Base-by-base conservation (phyloP, 805 yeast species). In the Jamesozyma gamospora region DNA sequence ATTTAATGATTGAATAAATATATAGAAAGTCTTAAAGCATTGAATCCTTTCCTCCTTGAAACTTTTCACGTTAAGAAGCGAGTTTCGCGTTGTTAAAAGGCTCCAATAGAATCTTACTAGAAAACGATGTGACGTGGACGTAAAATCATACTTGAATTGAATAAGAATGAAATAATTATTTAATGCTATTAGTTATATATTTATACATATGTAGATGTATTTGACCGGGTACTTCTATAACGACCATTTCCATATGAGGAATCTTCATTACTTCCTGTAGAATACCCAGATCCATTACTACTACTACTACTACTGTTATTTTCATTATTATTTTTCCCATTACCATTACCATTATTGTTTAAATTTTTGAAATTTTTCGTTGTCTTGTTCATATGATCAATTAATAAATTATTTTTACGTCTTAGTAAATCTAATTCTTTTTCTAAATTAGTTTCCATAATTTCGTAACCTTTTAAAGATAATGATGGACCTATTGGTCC, bases 401-500 rank as follows among this genome's bases (percentile, higher is more conserved):
- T 44, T 17, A 54, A 39, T 32, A 55, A 52, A 27, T 43, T 37
- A 21, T 49, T 47, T 27, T 47, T 47, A 10, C 42, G 43, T 19
- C 42, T 47, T 12, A 41, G 31, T 7, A 37, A 40, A 3, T 43
- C 41, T 15, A 53, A 41, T 17, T 48, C 46, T 7, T 32, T 29
- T n/a, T 41, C 33, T 16, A 55, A 40, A 7, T 29, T 31, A 11
- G 32, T 18, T 29, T 52, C 50, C 21, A 45, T 34, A 12, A 36
- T 40, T 12, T 34, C 19, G 8, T 44, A 32, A 13, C 44, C 30
- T 13, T 40, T 37, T 3, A 40, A 24, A 32, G 58, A 49, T 26
- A 67, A 50, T 25, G 53, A 52, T 21, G 50, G 43, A 28, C 65
- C 67, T 8, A 40, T 32, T 4, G 62, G 55, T 2, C 70, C 72